A percentile compares a stretch with the other conserved stretches of the same genome.
Evolutionary conservation across 208 protist species (phyloP).

Genomic region (Kentomonas sorsogonicus): DNA sequence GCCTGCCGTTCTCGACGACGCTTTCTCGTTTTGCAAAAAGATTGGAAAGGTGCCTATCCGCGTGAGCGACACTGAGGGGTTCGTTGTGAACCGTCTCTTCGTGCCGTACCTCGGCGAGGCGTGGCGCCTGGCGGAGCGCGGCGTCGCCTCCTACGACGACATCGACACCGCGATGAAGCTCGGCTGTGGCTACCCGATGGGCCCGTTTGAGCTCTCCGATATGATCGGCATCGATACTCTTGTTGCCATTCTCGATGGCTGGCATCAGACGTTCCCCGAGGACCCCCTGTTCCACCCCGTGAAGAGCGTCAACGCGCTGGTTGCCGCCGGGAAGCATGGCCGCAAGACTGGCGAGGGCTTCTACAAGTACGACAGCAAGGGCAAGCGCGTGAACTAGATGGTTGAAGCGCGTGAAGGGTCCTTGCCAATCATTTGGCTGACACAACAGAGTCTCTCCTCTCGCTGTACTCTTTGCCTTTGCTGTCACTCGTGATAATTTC

Average conservation of each 20-base stretch:
- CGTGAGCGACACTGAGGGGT: conserved; percentile 76
- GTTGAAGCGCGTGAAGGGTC: no score
- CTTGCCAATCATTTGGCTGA: no score
- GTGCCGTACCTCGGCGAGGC: conserved; percentile 76
- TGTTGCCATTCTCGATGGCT: conserved; percentile 61
- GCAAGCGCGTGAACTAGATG: no score
- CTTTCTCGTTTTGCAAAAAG: conserved; percentile 32
- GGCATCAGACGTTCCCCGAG: conserved; percentile 52
- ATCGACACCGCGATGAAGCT: conserved; percentile 86
- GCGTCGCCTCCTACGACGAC: conserved; percentile 64
- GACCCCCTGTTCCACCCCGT: conserved; percentile 53
- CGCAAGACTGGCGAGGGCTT: conserved; percentile 84
- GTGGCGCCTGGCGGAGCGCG: conserved; percentile 63
- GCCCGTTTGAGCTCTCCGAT: conserved; percentile 74
- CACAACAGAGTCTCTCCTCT: no score
- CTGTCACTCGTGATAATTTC: no score
- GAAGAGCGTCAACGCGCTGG: conserved; percentile 40
- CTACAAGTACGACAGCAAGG: conserved; percentile 65
- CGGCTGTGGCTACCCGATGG: conserved; percentile 85
- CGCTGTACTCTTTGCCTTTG: no score
- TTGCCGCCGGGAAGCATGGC: conserved; percentile 71
- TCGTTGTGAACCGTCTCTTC: conserved; percentile 89
- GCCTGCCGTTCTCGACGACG: conserved; percentile 32
- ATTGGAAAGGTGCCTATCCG: conserved; percentile 63
- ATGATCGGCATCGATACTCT: conserved; percentile 66